Base-by-base conservation (phyloP, 768 basidiomycete genomes). In the Lentinus tigrinus region DNA sequence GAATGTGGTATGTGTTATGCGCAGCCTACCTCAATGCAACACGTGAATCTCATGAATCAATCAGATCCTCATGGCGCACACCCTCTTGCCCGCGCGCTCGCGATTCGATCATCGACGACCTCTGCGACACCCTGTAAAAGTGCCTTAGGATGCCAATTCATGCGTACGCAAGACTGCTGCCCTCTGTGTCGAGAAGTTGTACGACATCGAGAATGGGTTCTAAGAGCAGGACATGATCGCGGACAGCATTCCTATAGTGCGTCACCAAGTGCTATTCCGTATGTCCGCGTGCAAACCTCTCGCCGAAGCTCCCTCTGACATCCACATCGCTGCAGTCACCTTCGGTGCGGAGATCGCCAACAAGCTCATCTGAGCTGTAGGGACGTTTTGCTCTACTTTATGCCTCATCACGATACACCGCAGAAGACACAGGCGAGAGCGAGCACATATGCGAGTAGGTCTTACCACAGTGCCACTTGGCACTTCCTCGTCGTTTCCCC, bases 371-470 rank as follows among this genome's bases (percentile, higher is more conserved):
- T 91, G 98, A 53, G 97, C 96, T 2, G 75, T 99, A 97, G 97
- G 97, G 97, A 31, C 85, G 96, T 56, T 93, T 99, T 14, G 94
- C 95, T 0, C 86, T 99, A 36, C 74, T 98, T 52, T 89, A 89
- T 57, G 92, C 93, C 0, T 76, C 98, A 28, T 81, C 93, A 5
- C 84, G 91, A 43, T 98, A 98, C 72, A 79, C 78, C 36, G 84
- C 94, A 0, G 78, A 81, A 39, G 96, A 96, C 67, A 93, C 91
- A 60, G 91, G 93, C 73, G 97, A 99, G 77, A 91, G 91, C 70
- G 97, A 99, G 69, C 96, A 98, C 70, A 98, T 98, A 60, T 98
- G 97, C 71, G 97, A 98, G 73, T 87, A 96, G 26, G 96, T 98
- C 13, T 89, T 98, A 39, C 97, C 97, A 4, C 97, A 99, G 68